These are phyloP conservation scores for Geranium brycei DNA, from an alignment of 345 rosid species.

Conservation along the genomic window DNA sequence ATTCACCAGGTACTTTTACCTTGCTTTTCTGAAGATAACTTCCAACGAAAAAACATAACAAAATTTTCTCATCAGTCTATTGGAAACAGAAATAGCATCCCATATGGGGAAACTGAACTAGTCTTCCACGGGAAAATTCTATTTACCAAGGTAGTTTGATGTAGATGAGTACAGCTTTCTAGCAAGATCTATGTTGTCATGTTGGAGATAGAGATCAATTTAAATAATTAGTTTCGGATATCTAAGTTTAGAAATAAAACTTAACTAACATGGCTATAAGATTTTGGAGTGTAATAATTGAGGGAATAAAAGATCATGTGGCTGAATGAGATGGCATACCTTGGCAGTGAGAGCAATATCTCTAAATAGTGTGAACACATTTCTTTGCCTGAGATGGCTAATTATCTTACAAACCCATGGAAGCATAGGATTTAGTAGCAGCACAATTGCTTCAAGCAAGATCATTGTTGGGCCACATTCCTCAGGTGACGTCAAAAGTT, in stretches of 20 bases:
- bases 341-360: slow-evolving; percentile 46
- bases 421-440: slow-evolving; percentile 61
- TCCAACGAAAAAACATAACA: too few relatives aligned
- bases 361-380: slow-evolving; percentile 43
- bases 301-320: slow-evolving; percentile 6
- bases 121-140: too few relatives aligned
- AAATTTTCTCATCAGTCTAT: too few relatives aligned
- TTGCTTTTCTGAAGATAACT: too few relatives aligned
- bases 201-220: too few relatives aligned
- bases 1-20: too few relatives aligned
- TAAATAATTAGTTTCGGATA: too few relatives aligned
- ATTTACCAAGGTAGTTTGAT: too few relatives aligned
- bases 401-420: slow-evolving; percentile 85
- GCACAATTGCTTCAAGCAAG: slow-evolving; percentile 53
- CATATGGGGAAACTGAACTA: too few relatives aligned
- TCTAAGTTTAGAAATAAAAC: background rate
- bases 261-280: background rate
- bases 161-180: too few relatives aligned
- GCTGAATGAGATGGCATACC: slow-evolving; percentile 32
- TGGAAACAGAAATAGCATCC: too few relatives aligned
- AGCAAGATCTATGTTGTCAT: too few relatives aligned
- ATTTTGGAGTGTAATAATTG: background rate
- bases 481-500: slow-evolving; percentile 30
- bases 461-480: slow-evolving; percentile 37
- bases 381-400: slow-evolving; percentile 46